Evolutionary conservation across 192 early-diverging fungal genomes (phyloP).

Genomic region (Rhizoclosmatium globosum): DNA sequence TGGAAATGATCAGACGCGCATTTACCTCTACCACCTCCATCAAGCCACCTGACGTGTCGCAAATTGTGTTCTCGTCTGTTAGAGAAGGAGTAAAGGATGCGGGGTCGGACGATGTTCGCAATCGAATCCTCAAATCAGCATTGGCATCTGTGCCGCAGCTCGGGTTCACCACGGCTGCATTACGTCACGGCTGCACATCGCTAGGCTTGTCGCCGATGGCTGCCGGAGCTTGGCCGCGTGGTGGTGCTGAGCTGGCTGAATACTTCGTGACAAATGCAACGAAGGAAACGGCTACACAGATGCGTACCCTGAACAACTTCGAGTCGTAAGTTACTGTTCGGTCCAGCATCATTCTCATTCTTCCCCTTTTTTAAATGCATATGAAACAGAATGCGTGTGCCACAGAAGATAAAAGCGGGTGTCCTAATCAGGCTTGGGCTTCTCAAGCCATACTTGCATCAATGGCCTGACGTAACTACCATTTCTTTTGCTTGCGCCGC

Average conservation of each 20-base stretch:
- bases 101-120: background rate
- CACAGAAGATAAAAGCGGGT: slow-evolving; percentile 64
- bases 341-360: background rate
- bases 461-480: slow-evolving; percentile 76
- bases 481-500: slow-evolving; percentile 1
- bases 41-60: background rate
- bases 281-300: slow-evolving; percentile 35
- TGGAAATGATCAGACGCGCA: too few relatives aligned
- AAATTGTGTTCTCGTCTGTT: background rate
- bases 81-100: background rate
- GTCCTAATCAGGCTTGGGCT: slow-evolving; percentile 72
- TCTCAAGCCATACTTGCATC: slow-evolving; percentile 73
- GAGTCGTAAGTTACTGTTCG: background rate
- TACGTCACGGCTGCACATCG: slow-evolving; percentile 68
- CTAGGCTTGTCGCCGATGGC: slow-evolving; percentile 76
- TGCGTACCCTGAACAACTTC: background rate
- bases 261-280: slow-evolving; percentile 77
- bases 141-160: slow-evolving; percentile 70
- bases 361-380: background rate
- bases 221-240: slow-evolving; percentile 73
- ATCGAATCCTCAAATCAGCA: slow-evolving; percentile 66
- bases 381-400: slow-evolving; percentile 46
- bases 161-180: slow-evolving; percentile 79
- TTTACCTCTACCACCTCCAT: background rate
- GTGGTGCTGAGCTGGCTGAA: slow-evolving; percentile 74